Evolutionary conservation across 2,329 filamentous ascomycete species (phyloP).

Genomic region (Colletotrichum sp.): DNA sequence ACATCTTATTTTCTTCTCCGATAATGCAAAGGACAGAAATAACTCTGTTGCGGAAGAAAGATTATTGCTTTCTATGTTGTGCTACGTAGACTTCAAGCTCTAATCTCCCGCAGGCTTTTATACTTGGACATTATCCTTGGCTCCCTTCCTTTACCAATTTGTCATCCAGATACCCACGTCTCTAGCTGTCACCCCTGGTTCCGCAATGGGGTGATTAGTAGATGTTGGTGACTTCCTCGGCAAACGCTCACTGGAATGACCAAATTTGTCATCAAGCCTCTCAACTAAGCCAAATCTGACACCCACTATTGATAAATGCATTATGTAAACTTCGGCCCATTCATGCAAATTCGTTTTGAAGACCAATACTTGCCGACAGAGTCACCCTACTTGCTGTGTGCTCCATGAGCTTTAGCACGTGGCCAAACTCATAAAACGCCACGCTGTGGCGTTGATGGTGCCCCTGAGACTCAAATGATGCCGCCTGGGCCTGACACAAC

Average conservation of each 20-base stretch:
- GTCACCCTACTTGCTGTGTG: accelerated
- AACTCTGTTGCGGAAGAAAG: too few relatives aligned
- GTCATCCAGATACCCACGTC: neutral
- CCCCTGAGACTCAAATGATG: too few relatives aligned
- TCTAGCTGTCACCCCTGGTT: accelerated
- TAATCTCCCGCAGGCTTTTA: accelerated
- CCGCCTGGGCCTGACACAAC: accelerated
- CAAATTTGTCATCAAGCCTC: neutral
- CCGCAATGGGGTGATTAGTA: neutral
- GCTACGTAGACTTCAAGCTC: neutral
- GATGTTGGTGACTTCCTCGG: neutral
- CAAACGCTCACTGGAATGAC: neutral
- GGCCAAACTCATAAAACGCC: too few relatives aligned
- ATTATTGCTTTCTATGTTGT: neutral
- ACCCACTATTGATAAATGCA: neutral
- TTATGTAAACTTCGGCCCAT: neutral
- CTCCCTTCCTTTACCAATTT: neutral
- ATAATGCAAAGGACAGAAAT: neutral
- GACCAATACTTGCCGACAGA: accelerated
- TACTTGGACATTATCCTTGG: neutral
- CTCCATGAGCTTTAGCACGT: too few relatives aligned
- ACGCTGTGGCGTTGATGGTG: accelerated
- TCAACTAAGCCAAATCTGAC: accelerated
- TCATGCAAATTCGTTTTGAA: too few relatives aligned
- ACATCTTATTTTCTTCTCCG: neutral